Conservation (phyloP, 495 filamentous ascomycete species). For the Aspergillus funiculosus region DNA sequence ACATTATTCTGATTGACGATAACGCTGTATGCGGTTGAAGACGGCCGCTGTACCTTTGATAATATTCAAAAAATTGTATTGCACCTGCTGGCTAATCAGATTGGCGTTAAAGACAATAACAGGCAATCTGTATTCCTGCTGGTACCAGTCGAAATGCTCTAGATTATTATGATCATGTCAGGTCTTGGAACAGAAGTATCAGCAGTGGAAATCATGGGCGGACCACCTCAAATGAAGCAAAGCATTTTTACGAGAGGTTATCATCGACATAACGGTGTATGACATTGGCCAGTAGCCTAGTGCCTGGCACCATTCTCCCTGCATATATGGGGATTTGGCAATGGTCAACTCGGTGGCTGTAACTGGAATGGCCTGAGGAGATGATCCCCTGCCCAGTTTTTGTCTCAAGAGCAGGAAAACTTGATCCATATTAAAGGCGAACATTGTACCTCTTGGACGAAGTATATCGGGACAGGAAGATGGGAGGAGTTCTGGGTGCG, state of each 20-base stretch:
- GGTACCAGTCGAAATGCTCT: slow-evolving; percentile 66
- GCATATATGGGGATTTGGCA: slow-evolving; percentile 62
- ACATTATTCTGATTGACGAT: slow-evolving; percentile 75
- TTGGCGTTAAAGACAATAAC: slow-evolving; percentile 60
- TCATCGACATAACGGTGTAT: slow-evolving; percentile 64
- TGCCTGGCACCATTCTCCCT: slow-evolving; percentile 60
- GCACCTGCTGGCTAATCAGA: slow-evolving; percentile 66
- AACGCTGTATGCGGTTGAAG: slow-evolving; percentile 73
- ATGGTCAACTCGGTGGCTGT: slow-evolving; percentile 61
- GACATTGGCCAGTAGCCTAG: slow-evolving; percentile 65
- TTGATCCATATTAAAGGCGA: too few relatives aligned
- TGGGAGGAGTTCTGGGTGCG: too few relatives aligned
- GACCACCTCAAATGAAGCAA: slow-evolving; percentile 58
- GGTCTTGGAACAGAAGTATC: slow-evolving; percentile 67
- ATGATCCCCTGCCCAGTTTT: too few relatives aligned
- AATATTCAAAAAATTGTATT: slow-evolving; percentile 76
- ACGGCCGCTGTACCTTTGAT: slow-evolving; percentile 67
- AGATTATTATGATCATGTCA: slow-evolving; percentile 74
- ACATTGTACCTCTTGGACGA: too few relatives aligned
- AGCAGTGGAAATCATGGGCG: slow-evolving; percentile 59
- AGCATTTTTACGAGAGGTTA: slow-evolving; percentile 68
- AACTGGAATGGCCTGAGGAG: too few relatives aligned
- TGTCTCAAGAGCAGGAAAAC: too few relatives aligned
- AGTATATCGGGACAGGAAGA: too few relatives aligned
- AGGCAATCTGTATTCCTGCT: slow-evolving; percentile 66